Evolutionary conservation across 2,329 filamentous ascomycete species (phyloP).

Genomic region (Mycogone perniciosa): DNA sequence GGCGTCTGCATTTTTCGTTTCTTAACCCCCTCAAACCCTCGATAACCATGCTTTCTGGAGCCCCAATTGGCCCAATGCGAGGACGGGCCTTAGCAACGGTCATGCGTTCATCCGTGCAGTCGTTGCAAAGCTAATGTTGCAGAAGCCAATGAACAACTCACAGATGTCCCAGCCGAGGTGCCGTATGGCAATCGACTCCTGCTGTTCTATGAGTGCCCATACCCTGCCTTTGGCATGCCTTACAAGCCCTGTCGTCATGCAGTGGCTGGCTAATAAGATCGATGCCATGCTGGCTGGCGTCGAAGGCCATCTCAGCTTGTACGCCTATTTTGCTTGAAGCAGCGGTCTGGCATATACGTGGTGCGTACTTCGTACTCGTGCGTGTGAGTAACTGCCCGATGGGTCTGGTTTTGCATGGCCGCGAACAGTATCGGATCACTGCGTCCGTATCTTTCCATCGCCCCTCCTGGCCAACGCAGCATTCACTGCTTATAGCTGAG

Average conservation of each 20-base stretch:
- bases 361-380: neutral
- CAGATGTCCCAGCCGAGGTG: conserved; percentile 36
- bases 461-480: conserved; percentile 4
- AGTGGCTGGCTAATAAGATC: conserved; percentile 9
- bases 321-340: conserved; percentile 3
- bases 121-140: conserved; percentile 38
- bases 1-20: conserved; percentile 9
- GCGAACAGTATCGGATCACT: conserved; percentile 13
- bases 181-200: conserved; percentile 12
- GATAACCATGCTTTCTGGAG: conserved; percentile 8
- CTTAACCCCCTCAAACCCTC: conserved; percentile 7
- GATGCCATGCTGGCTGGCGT: conserved; percentile 6
- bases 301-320: conserved; percentile 4
- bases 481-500: neutral
- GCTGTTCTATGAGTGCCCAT: neutral
- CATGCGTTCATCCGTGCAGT: conserved; percentile 47
- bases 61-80: conserved; percentile 33
- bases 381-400: conserved; percentile 6
- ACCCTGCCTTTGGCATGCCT: neutral
- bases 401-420: conserved; percentile 11
- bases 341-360: conserved; percentile 5
- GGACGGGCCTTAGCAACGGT: conserved; percentile 39
- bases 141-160: conserved; percentile 36
- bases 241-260: conserved; percentile 6
- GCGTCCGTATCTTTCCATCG: conserved; percentile 10